These are phyloP conservation scores for Leishmania martiniquensis DNA, from an alignment of 208 protist species.

Conservation along the genomic window DNA sequence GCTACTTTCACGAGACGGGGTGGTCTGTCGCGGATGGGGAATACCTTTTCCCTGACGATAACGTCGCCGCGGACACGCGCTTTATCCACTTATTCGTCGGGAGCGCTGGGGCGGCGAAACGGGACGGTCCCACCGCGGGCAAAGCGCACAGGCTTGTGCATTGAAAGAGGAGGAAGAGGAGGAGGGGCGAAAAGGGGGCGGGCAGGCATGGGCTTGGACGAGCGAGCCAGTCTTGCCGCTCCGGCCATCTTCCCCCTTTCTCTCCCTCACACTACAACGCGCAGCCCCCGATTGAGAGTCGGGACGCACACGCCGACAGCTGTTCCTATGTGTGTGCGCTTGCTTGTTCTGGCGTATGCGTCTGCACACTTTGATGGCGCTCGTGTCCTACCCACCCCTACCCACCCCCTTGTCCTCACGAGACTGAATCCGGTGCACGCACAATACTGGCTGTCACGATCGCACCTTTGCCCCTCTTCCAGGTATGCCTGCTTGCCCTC, in stretches of 20 bases:
- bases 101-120: not conserved
- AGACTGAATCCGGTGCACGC: too few species aligned
- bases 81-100: slow-evolving; percentile 26
- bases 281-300: not conserved
- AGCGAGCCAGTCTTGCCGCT: not conserved
- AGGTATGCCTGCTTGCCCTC: too few species aligned
- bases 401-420: too few species aligned
- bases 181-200: not conserved
- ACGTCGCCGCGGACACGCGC: slow-evolving; percentile 7
- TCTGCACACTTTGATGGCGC: too few species aligned
- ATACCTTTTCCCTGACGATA: slow-evolving; percentile 23
- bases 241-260: not conserved
- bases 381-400: too few species aligned
- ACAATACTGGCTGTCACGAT: too few species aligned
- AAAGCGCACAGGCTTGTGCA: not conserved
- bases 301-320: not conserved
- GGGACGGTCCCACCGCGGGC: not conserved
- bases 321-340: not conserved
- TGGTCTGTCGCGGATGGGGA: slow-evolving; percentile 24
- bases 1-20: slow-evolving; percentile 30
- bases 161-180: not conserved
- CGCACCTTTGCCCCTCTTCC: too few species aligned
- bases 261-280: not conserved
- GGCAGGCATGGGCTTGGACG: not conserved
- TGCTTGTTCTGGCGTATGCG: too few species aligned